These are phyloP conservation scores for Elongisporangium anandrum DNA, from an alignment of 352 stramenopile genomes.

Conservation along the genomic window DNA sequence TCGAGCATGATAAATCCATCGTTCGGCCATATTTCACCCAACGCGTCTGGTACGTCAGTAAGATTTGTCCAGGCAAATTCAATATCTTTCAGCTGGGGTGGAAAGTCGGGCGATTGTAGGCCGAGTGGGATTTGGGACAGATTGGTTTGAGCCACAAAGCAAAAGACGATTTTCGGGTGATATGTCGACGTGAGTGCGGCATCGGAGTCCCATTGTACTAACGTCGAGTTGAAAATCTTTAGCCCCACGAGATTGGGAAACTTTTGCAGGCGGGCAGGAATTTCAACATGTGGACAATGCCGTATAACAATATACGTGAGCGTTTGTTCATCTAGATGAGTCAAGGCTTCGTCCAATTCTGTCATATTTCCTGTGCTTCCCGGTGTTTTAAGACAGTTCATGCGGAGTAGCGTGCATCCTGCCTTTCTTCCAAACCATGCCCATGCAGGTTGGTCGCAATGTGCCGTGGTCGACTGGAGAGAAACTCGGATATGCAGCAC, in stretches of 20 bases:
- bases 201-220: slow-evolving; percentile 16
- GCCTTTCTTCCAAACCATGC: not conserved
- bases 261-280: slow-evolving; percentile 14
- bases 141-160: slow-evolving; percentile 27
- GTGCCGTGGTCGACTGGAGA: not conserved
- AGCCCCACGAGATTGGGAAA: slow-evolving; percentile 22
- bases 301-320: slow-evolving; percentile 25
- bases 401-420: not conserved
- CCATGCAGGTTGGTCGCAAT: not conserved
- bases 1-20: not conserved
- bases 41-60: slow-evolving; percentile 19
- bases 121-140: slow-evolving; percentile 27
- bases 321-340: not conserved
- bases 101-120: slow-evolving; percentile 27
- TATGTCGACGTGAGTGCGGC: slow-evolving; percentile 15
- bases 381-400: not conserved
- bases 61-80: slow-evolving; percentile 39
- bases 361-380: not conserved
- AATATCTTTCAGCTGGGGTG: slow-evolving; percentile 23
- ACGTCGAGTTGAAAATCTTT: slow-evolving; percentile 37
- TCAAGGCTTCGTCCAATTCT: not conserved
- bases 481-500: not conserved
- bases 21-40: slow-evolving; percentile 22
- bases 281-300: slow-evolving; percentile 24
- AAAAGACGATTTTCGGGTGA: slow-evolving; percentile 18